Evolutionary conservation across 805 yeast species (phyloP).

Genomic region (Lachancea fermentati): DNA sequence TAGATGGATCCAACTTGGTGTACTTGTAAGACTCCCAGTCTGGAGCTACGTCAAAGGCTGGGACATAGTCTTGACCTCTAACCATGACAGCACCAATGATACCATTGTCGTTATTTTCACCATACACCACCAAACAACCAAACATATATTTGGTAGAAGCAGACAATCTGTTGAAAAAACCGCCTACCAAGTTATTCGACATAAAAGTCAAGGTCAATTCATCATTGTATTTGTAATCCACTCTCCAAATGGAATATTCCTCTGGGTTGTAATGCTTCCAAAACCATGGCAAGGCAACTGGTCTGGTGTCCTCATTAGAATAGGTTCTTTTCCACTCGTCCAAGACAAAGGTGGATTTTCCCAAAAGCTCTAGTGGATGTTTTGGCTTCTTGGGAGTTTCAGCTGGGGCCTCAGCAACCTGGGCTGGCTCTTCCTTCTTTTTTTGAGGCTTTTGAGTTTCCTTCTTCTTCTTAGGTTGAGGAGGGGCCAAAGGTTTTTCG

Average conservation of each 20-base stretch:
- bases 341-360: slow-evolving; percentile 60
- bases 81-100: slow-evolving; percentile 90
- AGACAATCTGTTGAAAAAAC: slow-evolving; percentile 91
- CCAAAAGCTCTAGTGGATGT: slow-evolving; percentile 87
- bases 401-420: slow-evolving; percentile 37
- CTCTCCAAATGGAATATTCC: slow-evolving; percentile 94
- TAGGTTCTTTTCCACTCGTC: slow-evolving; percentile 96
- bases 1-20: slow-evolving; percentile 76
- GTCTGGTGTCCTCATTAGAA: slow-evolving; percentile 97
- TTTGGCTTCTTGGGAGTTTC: slow-evolving; percentile 59
- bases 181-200: slow-evolving; percentile 97
- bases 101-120: slow-evolving; percentile 98
- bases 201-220: slow-evolving; percentile 95
- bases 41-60: slow-evolving; percentile 98
- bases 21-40: slow-evolving; percentile 94
- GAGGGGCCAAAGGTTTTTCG: slow-evolving; percentile 64
- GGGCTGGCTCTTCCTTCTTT: slow-evolving; percentile 32
- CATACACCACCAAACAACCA: slow-evolving; percentile 91
- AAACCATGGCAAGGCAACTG: slow-evolving; percentile 93
- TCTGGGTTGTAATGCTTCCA: slow-evolving; percentile 90
- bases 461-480: slow-evolving; percentile 52
- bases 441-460: slow-evolving; percentile 27
- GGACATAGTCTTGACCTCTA: slow-evolving; percentile 86
- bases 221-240: slow-evolving; percentile 95
- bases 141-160: slow-evolving; percentile 92